A percentile compares a stretch with the other conserved stretches of the same genome.
Conservation (phyloP, 2,329 filamentous ascomycete genomes). For the Xylaria sp. region DNA sequence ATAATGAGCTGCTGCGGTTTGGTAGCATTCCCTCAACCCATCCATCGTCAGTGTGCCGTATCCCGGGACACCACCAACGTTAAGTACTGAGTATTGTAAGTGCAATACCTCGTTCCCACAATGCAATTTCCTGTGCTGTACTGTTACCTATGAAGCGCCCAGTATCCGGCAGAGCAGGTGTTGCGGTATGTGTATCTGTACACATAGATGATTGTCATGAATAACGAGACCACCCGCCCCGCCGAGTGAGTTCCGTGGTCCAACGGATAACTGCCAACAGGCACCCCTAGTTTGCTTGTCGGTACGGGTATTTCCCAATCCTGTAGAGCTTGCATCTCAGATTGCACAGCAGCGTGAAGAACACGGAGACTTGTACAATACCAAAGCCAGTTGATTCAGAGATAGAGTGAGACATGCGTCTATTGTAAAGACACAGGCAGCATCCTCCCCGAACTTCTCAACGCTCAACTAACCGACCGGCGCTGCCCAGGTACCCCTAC, state of each 20-base stretch:
- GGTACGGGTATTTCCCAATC: constrained; percentile 31
- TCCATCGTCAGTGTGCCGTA: neutral
- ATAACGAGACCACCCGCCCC: constrained; percentile 20
- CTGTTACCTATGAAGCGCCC: too few species aligned
- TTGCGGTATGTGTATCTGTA: too few species aligned
- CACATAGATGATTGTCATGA: constrained; percentile 5
- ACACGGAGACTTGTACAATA: constrained; percentile 29
- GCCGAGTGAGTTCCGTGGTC: constrained; percentile 29
- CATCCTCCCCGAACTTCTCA: too few species aligned
- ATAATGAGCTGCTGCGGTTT: constrained; percentile 26
- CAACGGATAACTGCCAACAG: constrained; percentile 37
- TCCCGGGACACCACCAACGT: neutral
- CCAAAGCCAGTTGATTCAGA: constrained; percentile 8
- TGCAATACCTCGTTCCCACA: constrained; percentile 1
- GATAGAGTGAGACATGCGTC: constrained; percentile 31
- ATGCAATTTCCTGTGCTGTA: neutral
- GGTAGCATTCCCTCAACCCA: constrained; percentile 20
- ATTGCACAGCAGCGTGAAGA: constrained; percentile 33
- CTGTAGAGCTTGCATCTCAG: constrained; percentile 22
- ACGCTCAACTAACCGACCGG: too few species aligned
- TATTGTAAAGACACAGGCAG: neutral
- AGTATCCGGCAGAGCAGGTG: neutral
- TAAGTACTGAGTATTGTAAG: neutral
- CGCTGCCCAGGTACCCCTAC: neutral
- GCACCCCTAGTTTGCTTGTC: constrained; percentile 38